Base-by-base conservation (phyloP, 331 rosid species). In the Rhamnella rubrinervis region DNA sequence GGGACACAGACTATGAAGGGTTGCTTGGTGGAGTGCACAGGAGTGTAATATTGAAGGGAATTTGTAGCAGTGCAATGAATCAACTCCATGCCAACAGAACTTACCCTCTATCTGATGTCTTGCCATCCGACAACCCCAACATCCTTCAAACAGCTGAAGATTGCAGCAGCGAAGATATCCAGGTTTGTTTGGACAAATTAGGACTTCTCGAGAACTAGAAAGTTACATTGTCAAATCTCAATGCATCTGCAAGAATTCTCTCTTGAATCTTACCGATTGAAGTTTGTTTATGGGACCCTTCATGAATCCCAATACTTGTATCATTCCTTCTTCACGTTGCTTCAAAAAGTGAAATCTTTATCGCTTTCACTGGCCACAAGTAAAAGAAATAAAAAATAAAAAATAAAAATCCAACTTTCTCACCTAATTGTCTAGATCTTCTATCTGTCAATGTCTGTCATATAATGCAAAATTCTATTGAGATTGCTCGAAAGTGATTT, bases 1-100 rank as follows among this genome's bases (percentile, higher is more conserved):
- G 99, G 40, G 97, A 95, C 81, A 89, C 99, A 0, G 99, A 95
- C 73, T 95, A 89, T 28, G 99, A 95, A 83, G 99, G 93, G 58
- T 75, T 95, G 75, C 88, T 95, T 44, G 92, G 92, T 20, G 99
- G 99, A 68, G 23, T 81, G 35, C 99, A 95, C 77, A 87, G 59
- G 76, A 95, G 92, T 71, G 89, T 95, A 17, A 75, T 89, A 69
- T 76, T 95, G 77, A 89, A 87, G 78, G 99, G 99, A 66, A 83
- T 86, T 16, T 86, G 92, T 65, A 83, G 92, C 63, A 73, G 85
- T 25, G 97, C 96, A 70, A 76, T 73, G 44, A 81, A 68, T 61
- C 92, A 82, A 61, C 85, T 93, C 72, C 97, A 95, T 72, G 72
- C 85, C 0, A 89, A 91, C 85, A 78, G 97, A 76, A 95, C n/a